These are phyloP conservation scores for Suillus spraguei DNA, from an alignment of 768 basidiomycete species.

Conservation along the genomic window DNA sequence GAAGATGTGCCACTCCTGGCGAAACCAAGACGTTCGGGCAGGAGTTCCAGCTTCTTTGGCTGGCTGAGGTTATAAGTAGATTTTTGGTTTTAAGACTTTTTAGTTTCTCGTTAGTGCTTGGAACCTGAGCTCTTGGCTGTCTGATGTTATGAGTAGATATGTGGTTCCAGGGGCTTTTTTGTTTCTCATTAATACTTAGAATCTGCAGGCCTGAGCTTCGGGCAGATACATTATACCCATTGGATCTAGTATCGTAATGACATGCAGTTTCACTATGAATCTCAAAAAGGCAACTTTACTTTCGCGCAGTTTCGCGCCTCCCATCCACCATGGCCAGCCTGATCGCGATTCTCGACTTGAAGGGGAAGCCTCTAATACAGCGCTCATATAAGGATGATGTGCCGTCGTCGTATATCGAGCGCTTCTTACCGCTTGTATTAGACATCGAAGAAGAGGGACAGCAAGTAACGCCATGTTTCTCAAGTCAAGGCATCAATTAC, in stretches of 20 bases:
- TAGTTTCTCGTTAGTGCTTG: not conserved
- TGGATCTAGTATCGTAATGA: not conserved
- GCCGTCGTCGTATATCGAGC: slow-evolving; percentile 83
- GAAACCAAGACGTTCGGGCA: not conserved
- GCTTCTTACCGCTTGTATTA: slow-evolving; percentile 89
- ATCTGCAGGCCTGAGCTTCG: not conserved
- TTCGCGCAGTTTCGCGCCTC: not conserved
- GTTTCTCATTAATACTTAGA: not conserved
- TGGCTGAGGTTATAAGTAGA: slow-evolving; percentile 2
- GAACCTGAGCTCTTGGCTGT: not conserved
- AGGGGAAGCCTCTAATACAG: slow-evolving; percentile 97
- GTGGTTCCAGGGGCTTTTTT: no score
- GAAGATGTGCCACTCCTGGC: slow-evolving; percentile 1
- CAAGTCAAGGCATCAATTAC: slow-evolving; percentile 94
- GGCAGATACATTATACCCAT: not conserved
- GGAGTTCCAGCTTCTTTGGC: not conserved
- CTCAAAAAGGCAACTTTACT: slow-evolving; percentile 6
- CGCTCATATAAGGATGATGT: slow-evolving; percentile 97
- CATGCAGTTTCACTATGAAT: slow-evolving; percentile 1
- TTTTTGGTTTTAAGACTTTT: not conserved
- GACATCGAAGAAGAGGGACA: slow-evolving; percentile 98
- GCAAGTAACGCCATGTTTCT: slow-evolving; percentile 95
- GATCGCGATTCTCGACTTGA: slow-evolving; percentile 96
- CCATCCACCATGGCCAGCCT: slow-evolving; percentile 54
- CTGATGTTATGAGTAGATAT: not conserved